Percentiles rank a stretch among this genome's conserved stretches.
phyloP scores from a whole-genome alignment of 108 stramenopile species.

The Pseudonitzschia multistriata region DNA sequence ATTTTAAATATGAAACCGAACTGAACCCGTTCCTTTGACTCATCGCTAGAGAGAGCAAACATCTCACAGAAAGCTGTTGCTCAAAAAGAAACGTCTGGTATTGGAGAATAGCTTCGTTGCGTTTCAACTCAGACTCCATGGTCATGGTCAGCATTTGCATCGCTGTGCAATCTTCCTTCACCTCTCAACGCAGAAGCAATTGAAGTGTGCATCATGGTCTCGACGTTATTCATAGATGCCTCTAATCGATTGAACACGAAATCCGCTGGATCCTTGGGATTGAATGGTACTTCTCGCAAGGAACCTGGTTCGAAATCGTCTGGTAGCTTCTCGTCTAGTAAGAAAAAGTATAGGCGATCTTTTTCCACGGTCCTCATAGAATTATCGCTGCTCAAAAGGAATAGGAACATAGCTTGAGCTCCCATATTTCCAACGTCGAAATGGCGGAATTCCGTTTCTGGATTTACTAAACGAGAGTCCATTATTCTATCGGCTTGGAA shows the following conservation, averaged over 20 bases:
- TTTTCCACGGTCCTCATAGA: slow-evolving; percentile 7
- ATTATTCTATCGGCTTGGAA: slow-evolving; percentile 10
- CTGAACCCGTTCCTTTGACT: no score
- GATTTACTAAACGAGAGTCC: slow-evolving; percentile 4
- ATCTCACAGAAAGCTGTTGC: no score
- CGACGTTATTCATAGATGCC: slow-evolving; percentile 3
- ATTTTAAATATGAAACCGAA: no score
- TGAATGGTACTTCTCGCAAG: slow-evolving; percentile 7
- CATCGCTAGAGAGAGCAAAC: no score
- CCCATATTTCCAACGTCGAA: slow-evolving; percentile 3
- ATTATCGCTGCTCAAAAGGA: slow-evolving; percentile 5
- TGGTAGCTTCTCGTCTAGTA: slow-evolving; percentile 11
- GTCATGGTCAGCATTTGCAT: neutral
- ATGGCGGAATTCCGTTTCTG: slow-evolving; percentile 9
- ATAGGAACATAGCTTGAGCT: slow-evolving; percentile 11
- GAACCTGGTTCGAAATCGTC: slow-evolving; percentile 9
- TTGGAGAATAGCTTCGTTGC: neutral
- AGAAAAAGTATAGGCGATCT: slow-evolving; percentile 3
- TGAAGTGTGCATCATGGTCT: slow-evolving; percentile 6
- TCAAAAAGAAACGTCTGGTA: no score
- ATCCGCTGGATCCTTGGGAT: slow-evolving; percentile 3
- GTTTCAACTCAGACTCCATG: neutral
- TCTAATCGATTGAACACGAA: neutral
- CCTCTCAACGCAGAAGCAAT: neutral
- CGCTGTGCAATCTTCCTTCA: neutral